phyloP scores from a whole-genome alignment of 257 asterid species.

The Primulina huaijiensis region DNA sequence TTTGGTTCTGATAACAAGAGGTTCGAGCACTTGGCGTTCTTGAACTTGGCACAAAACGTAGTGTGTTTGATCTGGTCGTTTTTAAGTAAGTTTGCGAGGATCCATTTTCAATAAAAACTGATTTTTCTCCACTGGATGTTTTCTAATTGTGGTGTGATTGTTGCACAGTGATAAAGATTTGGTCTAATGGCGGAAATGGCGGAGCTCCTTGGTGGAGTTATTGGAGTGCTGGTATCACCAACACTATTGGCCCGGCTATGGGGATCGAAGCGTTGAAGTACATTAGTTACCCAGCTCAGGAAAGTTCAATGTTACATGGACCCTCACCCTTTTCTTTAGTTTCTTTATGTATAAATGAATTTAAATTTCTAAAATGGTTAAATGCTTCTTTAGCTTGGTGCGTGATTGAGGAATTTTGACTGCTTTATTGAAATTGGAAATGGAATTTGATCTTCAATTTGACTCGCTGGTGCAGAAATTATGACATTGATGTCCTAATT shows the following conservation, averaged over 20 bases:
- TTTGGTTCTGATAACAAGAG: conserved; percentile 86
- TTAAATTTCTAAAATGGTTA: not conserved
- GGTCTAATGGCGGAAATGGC: conserved; percentile 66
- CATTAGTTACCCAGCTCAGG: conserved; percentile 98
- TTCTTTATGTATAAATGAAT: not conserved
- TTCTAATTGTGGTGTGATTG: conserved; percentile 15
- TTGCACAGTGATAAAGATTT: conserved; percentile 70
- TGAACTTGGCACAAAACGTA: conserved; percentile 91
- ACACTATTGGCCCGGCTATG: conserved; percentile 97
- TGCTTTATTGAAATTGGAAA: not conserved
- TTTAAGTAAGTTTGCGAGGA: conserved; percentile 58
- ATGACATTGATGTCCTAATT: too few relatives aligned
- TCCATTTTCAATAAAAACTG: not conserved
- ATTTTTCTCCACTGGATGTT: not conserved
- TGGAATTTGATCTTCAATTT: not conserved
- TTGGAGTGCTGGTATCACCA: conserved; percentile 98
- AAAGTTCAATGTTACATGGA: conserved; percentile 16
- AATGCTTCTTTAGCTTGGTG: not conserved
- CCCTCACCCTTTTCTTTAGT: not conserved
- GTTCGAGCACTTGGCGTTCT: conserved; percentile 94
- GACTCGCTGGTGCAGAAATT: not conserved
- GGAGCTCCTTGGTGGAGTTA: conserved; percentile 99
- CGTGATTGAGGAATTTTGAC: not conserved
- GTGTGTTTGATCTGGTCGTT: conserved; percentile 91
- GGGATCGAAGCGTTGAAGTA: conserved; percentile 95